Percentiles rank a stretch among this genome's conserved stretches.
These are phyloP conservation scores for Ceratobasidium sp. DNA, from an alignment of 1,284 basidiomycete species.

Conservation along the genomic window DNA sequence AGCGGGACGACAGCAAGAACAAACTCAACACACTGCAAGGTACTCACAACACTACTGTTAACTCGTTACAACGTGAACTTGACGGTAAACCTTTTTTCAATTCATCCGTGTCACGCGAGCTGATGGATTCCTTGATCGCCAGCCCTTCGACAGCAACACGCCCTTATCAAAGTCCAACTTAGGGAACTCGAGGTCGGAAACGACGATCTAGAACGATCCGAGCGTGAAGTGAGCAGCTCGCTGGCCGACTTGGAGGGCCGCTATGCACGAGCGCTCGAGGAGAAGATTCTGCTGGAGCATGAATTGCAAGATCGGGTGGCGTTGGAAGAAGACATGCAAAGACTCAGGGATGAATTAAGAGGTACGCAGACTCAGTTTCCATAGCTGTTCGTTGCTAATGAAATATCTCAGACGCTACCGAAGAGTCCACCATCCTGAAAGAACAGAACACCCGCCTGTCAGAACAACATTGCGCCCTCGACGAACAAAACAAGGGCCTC, in stretches of 20 bases:
- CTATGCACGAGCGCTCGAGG: slow-evolving; percentile 92
- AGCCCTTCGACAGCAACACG: slow-evolving; percentile 81
- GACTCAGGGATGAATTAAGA: slow-evolving; percentile 93
- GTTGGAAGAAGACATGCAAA: slow-evolving; percentile 92
- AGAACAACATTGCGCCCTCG: slow-evolving; percentile 54
- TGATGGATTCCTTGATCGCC: background rate
- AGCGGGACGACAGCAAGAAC: slow-evolving; percentile 93
- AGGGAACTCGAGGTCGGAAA: slow-evolving; percentile 96
- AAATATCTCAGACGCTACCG: slow-evolving; percentile 77
- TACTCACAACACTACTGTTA: slow-evolving; percentile 87
- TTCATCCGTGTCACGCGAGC: slow-evolving; percentile 45
- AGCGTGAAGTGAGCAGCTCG: slow-evolving; percentile 85
- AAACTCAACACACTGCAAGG: slow-evolving; percentile 93
- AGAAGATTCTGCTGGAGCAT: slow-evolving; percentile 97
- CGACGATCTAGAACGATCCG: slow-evolving; percentile 93
- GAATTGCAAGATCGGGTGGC: slow-evolving; percentile 93
- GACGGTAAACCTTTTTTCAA: slow-evolving; percentile 62
- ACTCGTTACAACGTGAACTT: slow-evolving; percentile 89
- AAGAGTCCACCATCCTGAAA: slow-evolving; percentile 86
- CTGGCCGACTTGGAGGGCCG: slow-evolving; percentile 92
- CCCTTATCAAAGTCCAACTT: slow-evolving; percentile 83
- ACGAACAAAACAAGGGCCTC: slow-evolving; percentile 42
- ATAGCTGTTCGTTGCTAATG: slow-evolving; percentile 14
- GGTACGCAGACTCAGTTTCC: slow-evolving; percentile 67
- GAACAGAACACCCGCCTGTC: slow-evolving; percentile 70